Conservation (phyloP, 495 filamentous ascomycete species). For the Talaromyces borbonicus region DNA sequence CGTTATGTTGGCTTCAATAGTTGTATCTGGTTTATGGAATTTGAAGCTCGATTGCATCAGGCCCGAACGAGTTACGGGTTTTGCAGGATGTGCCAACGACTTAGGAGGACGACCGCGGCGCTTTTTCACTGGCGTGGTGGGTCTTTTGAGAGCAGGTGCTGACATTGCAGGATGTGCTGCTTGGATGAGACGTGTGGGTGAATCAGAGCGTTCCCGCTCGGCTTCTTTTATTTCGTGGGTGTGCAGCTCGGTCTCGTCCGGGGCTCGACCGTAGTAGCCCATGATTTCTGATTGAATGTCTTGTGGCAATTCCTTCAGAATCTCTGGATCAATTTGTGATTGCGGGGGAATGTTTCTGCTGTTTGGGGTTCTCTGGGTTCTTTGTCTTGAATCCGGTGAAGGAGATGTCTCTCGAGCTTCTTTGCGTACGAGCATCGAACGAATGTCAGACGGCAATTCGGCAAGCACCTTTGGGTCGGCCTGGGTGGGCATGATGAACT, state of each 20-base stretch:
- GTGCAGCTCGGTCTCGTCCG: conserved; percentile 11
- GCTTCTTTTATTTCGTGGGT: too few species aligned
- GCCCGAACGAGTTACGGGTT: conserved; percentile 28
- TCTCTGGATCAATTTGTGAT: conserved; percentile 61
- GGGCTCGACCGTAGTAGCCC: conserved; percentile 45
- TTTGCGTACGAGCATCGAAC: conserved; percentile 55
- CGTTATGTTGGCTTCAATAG: conserved; percentile 5
- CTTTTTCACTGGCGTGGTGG: conserved; percentile 48
- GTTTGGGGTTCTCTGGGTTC: conserved; percentile 12
- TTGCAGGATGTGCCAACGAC: conserved; percentile 25
- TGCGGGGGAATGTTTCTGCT: conserved; percentile 28
- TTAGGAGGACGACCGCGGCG: conserved; percentile 39
- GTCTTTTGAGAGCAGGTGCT: conserved; percentile 34
- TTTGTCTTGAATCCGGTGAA: conserved; percentile 5
- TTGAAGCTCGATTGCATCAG: conserved; percentile 61
- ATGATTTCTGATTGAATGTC: conserved; percentile 76
- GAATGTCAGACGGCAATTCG: conserved; percentile 71
- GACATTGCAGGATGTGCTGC: conserved; percentile 32
- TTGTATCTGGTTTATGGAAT: conserved; percentile 19
- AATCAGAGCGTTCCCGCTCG: too few species aligned
- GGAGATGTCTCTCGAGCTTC: conserved; percentile 16
- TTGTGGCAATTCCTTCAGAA: conserved; percentile 67
- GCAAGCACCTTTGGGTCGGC: conserved; percentile 64
- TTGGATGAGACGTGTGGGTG: conserved; percentile 40
- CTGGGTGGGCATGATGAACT: conserved; percentile 79